phyloP scores from a whole-genome alignment of 2,329 filamentous ascomycete genomes.

The Onygenales sp. region DNA sequence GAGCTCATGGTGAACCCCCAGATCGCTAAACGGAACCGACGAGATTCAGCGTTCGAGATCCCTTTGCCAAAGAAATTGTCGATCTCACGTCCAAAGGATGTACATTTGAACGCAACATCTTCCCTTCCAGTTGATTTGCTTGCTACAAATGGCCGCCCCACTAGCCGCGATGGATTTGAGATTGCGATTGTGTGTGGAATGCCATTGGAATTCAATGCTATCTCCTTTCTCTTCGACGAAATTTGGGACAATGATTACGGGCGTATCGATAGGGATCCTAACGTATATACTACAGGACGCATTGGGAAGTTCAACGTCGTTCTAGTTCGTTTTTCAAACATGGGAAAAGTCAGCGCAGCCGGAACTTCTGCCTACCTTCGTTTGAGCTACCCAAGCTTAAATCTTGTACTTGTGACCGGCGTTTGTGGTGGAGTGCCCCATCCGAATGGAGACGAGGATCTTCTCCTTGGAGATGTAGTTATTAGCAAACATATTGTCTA shows the following conservation, averaged over 20 bases:
- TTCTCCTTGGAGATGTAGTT: conserved; percentile 21
- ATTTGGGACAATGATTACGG: conserved; percentile 19
- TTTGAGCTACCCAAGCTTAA: conserved; percentile 23
- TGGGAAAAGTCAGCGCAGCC: conserved; percentile 19
- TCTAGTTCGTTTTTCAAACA: conserved; percentile 19
- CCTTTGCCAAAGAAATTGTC: background rate
- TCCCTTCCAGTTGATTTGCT: background rate
- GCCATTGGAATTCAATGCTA: conserved; percentile 22
- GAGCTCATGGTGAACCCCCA: background rate
- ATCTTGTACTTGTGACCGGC: conserved; percentile 28
- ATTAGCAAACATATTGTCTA: conserved; percentile 17
- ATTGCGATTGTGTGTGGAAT: conserved; percentile 31
- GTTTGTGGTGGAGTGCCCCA: conserved; percentile 31
- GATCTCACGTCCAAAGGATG: background rate
- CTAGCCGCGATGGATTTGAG: background rate
- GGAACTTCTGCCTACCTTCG: conserved; percentile 20
- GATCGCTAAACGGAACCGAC: background rate
- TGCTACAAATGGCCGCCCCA: background rate
- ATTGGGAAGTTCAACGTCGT: conserved; percentile 23
- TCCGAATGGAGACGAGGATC: conserved; percentile 7
- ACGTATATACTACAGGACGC: conserved; percentile 19
- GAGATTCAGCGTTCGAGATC: background rate
- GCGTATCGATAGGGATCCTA: conserved; percentile 19
- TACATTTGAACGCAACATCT: background rate
- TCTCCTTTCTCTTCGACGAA: conserved; percentile 20